These are phyloP conservation scores for Singerocomus inundabilis DNA, from an alignment of 1,284 basidiomycete genomes.

Conservation along the genomic window DNA sequence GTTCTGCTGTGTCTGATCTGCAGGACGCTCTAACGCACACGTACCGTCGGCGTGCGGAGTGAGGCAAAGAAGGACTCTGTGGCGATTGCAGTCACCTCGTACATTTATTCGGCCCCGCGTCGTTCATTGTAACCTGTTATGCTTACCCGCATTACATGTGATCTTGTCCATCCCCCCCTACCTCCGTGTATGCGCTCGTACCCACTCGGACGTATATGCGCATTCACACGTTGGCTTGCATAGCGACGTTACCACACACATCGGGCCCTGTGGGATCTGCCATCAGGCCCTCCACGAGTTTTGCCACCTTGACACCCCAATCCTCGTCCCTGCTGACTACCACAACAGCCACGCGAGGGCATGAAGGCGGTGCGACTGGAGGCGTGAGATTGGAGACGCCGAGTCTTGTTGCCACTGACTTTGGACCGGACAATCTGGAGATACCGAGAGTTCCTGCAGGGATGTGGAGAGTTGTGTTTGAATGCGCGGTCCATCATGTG, in stretches of 20 bases:
- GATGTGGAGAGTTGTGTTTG: too few species aligned
- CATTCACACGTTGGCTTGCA: too few species aligned
- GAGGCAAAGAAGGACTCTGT: slow-evolving; percentile 70
- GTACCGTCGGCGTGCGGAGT: slow-evolving; percentile 50
- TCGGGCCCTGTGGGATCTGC: slow-evolving; percentile 89
- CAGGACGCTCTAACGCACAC: too few species aligned
- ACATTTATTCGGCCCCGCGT: neutral
- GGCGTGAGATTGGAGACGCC: slow-evolving; percentile 50
- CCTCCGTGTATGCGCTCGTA: too few species aligned
- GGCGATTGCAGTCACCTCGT: slow-evolving; percentile 77
- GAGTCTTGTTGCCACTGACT: slow-evolving; percentile 81
- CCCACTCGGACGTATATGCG: too few species aligned
- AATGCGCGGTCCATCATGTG: too few species aligned
- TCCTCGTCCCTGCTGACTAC: slow-evolving; percentile 74
- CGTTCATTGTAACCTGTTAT: too few species aligned
- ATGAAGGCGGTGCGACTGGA: too few species aligned
- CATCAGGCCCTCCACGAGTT: slow-evolving; percentile 92
- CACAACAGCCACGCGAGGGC: slow-evolving; percentile 30
- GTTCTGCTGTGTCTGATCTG: too few species aligned
- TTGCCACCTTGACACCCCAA: slow-evolving; percentile 70
- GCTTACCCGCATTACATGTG: too few species aligned
- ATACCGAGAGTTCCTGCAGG: too few species aligned
- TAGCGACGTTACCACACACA: slow-evolving; percentile 60
- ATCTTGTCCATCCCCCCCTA: neutral
- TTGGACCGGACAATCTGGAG: slow-evolving; percentile 39